Percentiles rank a stretch among this genome's conserved stretches.
Evolutionary conservation across 2,329 filamentous ascomycete species (phyloP).

Genomic region (Pseudogymnoascus sp.): DNA sequence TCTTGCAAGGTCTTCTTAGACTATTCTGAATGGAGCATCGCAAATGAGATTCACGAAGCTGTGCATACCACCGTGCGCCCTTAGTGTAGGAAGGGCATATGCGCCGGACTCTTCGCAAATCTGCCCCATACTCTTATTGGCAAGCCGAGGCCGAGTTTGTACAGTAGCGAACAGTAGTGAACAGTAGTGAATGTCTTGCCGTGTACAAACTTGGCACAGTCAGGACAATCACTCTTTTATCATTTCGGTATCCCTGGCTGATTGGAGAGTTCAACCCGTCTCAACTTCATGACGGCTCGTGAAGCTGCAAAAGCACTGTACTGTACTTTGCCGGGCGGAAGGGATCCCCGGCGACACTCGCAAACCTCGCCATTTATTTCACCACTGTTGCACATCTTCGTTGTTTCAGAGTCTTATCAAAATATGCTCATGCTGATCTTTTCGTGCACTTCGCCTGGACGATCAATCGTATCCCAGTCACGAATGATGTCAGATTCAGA

Average conservation of each 20-base stretch:
- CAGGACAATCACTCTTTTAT: background rate
- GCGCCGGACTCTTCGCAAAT: background rate
- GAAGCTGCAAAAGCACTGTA: background rate
- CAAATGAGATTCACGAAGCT: conserved; percentile 6
- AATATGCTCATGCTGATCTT: conserved; percentile 5
- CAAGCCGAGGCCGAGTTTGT: background rate
- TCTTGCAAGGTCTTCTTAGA: conserved; percentile 3
- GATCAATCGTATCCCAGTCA: background rate
- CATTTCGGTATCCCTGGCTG: conserved; percentile 3
- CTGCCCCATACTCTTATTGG: conserved; percentile 6
- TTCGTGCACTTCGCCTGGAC: background rate
- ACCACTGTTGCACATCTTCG: conserved; percentile 4
- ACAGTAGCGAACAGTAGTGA: background rate
- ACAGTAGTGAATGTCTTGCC: conserved; percentile 3
- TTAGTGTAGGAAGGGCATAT: background rate
- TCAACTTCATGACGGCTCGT: background rate
- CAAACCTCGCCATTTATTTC: conserved; percentile 1
- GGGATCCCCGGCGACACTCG: background rate
- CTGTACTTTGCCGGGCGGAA: background rate
- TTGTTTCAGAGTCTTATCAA: conserved; percentile 7
- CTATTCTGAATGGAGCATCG: conserved; percentile 4
- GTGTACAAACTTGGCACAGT: background rate
- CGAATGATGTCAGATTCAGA: conserved; percentile 5
- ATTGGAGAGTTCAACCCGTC: background rate
- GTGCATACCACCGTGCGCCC: conserved; percentile 1